Conservation (phyloP, 2,329 filamentous ascomycete genomes). For the Nigrospora oryzae region DNA sequence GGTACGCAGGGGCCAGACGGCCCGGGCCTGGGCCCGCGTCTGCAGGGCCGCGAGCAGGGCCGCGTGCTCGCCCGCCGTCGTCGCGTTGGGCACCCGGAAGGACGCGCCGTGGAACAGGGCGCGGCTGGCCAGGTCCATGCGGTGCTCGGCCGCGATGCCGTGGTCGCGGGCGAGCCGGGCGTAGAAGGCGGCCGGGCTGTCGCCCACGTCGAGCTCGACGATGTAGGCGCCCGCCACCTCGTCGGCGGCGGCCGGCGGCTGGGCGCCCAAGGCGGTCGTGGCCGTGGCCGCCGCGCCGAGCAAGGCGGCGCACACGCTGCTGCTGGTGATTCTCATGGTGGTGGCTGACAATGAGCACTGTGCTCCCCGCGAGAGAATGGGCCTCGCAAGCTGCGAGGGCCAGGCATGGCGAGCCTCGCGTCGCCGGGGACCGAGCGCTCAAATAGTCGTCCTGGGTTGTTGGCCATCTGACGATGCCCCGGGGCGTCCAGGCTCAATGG, state of each 20-base stretch:
- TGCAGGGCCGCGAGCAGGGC: background rate
- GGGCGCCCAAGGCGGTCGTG: background rate
- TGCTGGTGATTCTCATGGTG: too few species aligned
- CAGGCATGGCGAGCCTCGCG: too few species aligned
- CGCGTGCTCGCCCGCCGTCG: background rate
- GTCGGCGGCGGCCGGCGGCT: too few species aligned
- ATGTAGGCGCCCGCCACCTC: constrained; percentile 1
- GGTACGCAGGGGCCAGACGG: constrained; percentile 1
- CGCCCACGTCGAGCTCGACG: constrained; percentile 1
- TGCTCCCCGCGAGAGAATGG: too few species aligned
- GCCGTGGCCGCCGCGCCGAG: background rate
- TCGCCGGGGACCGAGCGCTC: too few species aligned
- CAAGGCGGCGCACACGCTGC: background rate
- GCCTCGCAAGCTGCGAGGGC: too few species aligned
- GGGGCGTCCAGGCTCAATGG: too few species aligned
- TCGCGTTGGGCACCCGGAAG: background rate
- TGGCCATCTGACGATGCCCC: too few species aligned
- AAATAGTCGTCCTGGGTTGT: too few species aligned
- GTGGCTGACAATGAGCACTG: too few species aligned
- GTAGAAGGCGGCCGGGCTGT: constrained; percentile 1
- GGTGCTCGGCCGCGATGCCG: constrained; percentile 2
- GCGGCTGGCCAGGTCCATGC: constrained; percentile 2
- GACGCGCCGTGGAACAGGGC: constrained; percentile 4
- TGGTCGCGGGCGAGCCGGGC: background rate
- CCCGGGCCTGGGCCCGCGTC: background rate